Conservation (phyloP, 345 rosid species). For the Conringia planisiliqua region DNA sequence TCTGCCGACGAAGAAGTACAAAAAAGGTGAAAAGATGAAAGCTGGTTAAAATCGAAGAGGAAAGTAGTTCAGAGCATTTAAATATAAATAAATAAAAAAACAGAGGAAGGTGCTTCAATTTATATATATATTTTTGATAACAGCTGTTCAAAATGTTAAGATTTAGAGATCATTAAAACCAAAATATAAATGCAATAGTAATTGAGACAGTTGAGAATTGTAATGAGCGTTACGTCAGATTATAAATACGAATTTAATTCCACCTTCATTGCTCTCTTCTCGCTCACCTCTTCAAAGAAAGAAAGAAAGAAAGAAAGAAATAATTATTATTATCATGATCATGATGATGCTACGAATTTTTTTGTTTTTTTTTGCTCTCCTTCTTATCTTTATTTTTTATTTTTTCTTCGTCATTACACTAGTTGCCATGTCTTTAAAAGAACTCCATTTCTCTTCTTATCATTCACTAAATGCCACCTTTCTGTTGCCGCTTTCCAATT, state of each 20-base stretch:
- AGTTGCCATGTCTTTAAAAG: conserved; percentile 26
- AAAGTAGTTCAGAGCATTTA: conserved; percentile 69
- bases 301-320: neutral
- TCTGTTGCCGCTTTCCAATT: conserved; percentile 49
- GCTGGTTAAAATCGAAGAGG: conserved; percentile 27
- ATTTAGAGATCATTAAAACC: conserved; percentile 76
- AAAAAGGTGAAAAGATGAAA: conserved; percentile 30
- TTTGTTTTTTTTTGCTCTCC: neutral
- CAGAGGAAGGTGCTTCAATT: conserved; percentile 27
- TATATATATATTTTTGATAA: conserved; percentile 1
- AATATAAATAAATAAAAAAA: conserved; percentile 38
- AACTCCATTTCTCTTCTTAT: conserved; percentile 35
- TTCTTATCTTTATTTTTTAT: neutral
- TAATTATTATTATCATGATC: conserved; percentile 29
- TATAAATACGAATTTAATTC: conserved; percentile 78
- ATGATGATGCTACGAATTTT: conserved; percentile 31
- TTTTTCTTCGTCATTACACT: conserved; percentile 24
- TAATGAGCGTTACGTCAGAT: conserved; percentile 84
- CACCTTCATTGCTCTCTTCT: conserved; percentile 35
- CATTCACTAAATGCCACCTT: conserved; percentile 57
- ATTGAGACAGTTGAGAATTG: conserved; percentile 87
- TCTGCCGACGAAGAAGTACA: conserved; percentile 15
- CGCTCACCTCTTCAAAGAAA: conserved; percentile 30
- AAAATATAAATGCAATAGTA: conserved; percentile 88
- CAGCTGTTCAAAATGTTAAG: conserved; percentile 41